These are phyloP conservation scores for Coemansia furcata DNA, from an alignment of 192 early-diverging fungal species.

Conservation along the genomic window DNA sequence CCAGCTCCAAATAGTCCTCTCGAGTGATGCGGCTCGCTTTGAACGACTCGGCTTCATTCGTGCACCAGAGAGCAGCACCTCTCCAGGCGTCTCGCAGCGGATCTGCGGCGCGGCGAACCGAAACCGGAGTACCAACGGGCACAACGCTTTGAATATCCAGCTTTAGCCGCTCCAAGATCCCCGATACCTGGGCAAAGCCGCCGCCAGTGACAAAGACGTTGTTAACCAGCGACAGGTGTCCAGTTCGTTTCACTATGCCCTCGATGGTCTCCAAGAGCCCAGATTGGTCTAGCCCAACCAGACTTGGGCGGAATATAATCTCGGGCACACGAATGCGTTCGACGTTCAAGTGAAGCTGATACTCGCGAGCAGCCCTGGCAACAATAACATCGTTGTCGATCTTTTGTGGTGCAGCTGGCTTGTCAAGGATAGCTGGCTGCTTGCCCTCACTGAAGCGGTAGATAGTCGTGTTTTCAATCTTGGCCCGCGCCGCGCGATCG, in stretches of 20 bases:
- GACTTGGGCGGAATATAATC: constrained; percentile 83
- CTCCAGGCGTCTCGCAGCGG: constrained; percentile 81
- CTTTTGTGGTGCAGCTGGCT: constrained; percentile 55
- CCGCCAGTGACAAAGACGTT: constrained; percentile 82
- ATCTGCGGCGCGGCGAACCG: constrained; percentile 63
- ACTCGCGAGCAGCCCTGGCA: constrained; percentile 55
- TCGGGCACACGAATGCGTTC: constrained; percentile 89
- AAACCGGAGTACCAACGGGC: constrained; percentile 57
- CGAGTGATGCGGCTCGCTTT: constrained; percentile 57
- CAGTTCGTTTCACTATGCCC: constrained; percentile 55
- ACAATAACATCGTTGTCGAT: constrained; percentile 45
- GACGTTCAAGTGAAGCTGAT: constrained; percentile 89
- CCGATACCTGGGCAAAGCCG: constrained; percentile 58
- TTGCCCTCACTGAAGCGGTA: constrained; percentile 69
- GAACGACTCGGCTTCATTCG: constrained; percentile 40
- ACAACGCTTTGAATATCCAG: constrained; percentile 62
- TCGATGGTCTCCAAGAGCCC: constrained; percentile 79
- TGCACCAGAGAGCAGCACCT: constrained; percentile 75
- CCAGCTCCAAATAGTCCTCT: constrained; percentile 79
- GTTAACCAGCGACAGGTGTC: constrained; percentile 29
- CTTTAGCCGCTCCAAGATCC: constrained; percentile 64
- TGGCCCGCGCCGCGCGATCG: constrained; percentile 63
- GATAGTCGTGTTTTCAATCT: constrained; percentile 68
- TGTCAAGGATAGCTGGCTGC: constrained; percentile 49
- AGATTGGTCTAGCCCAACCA: constrained; percentile 85